Conservation (phyloP, 2,329 filamentous ascomycete species). For the Didymella arachidicola region DNA sequence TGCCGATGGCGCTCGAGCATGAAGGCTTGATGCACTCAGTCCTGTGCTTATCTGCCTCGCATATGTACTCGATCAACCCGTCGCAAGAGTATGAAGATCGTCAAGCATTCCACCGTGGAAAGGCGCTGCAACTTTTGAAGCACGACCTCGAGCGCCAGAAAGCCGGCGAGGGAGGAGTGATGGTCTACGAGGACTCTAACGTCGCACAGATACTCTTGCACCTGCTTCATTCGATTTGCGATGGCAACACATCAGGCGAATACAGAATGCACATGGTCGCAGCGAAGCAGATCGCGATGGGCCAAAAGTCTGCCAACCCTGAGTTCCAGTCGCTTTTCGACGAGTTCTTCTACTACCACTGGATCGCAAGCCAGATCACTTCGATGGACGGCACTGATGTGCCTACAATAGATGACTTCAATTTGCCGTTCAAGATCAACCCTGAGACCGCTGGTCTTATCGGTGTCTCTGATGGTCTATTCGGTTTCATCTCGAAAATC, state of each 20-base stretch:
- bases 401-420: slow-evolving; percentile 62
- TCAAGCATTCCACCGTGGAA: slow-evolving; percentile 52
- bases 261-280: slow-evolving; percentile 82
- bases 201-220: slow-evolving; percentile 68
- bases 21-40: slow-evolving; percentile 90
- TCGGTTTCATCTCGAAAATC: slow-evolving; percentile 79
- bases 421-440: slow-evolving; percentile 63
- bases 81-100: slow-evolving; percentile 61
- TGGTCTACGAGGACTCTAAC: slow-evolving; percentile 62
- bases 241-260: slow-evolving; percentile 69
- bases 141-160: slow-evolving; percentile 51
- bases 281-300: slow-evolving; percentile 73
- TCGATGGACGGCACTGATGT: slow-evolving; percentile 61
- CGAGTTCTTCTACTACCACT: slow-evolving; percentile 86
- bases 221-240: slow-evolving; percentile 67
- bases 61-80: slow-evolving; percentile 64
- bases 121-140: slow-evolving; percentile 60
- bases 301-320: slow-evolving; percentile 66
- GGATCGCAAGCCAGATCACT: slow-evolving; percentile 66
- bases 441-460: slow-evolving; percentile 69
- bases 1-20: slow-evolving; percentile 82
- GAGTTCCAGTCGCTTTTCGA: slow-evolving; percentile 75
- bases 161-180: slow-evolving; percentile 47
- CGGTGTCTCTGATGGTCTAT: slow-evolving; percentile 83
- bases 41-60: slow-evolving; percentile 81